phyloP scores from a whole-genome alignment of 148 eudicot genomes.

The Vaccinium corymbosum region DNA sequence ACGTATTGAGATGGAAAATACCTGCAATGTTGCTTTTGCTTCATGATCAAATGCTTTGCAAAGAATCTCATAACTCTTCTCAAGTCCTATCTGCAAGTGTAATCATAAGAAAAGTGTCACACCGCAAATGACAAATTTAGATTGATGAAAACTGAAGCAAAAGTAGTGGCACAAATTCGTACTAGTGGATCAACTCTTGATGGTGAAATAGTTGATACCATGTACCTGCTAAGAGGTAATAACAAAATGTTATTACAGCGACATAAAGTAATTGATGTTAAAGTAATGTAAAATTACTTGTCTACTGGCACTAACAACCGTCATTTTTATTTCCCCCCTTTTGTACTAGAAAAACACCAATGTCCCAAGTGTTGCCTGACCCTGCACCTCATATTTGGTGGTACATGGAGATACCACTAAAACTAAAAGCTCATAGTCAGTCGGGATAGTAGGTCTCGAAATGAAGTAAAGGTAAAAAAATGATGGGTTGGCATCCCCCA shows the following conservation, averaged over 20 bases:
- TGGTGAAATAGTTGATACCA: slow-evolving; percentile 70
- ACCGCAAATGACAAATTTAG: background rate
- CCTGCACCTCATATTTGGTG: background rate
- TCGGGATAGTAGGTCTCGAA: background rate
- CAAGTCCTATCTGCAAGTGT: slow-evolving; percentile 50
- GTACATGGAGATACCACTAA: background rate
- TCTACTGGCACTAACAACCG: background rate
- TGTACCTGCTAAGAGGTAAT: slow-evolving; percentile 46
- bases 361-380: background rate
- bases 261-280: background rate
- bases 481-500: background rate
- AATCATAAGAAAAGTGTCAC: slow-evolving; percentile 13
- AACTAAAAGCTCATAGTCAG: background rate
- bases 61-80: slow-evolving; percentile 78
- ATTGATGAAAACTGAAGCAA: background rate
- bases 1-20: slow-evolving; percentile 17
- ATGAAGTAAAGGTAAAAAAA: background rate
- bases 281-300: background rate
- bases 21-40: slow-evolving; percentile 58
- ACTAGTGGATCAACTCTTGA: slow-evolving; percentile 79
- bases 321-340: background rate
- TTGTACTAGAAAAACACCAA: background rate
- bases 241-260: slow-evolving; percentile 12
- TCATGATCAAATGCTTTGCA: slow-evolving; percentile 67
- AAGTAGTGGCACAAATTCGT: background rate